phyloP scores from a whole-genome alignment of 208 protist genomes.

The Trypanosoma avium region DNA sequence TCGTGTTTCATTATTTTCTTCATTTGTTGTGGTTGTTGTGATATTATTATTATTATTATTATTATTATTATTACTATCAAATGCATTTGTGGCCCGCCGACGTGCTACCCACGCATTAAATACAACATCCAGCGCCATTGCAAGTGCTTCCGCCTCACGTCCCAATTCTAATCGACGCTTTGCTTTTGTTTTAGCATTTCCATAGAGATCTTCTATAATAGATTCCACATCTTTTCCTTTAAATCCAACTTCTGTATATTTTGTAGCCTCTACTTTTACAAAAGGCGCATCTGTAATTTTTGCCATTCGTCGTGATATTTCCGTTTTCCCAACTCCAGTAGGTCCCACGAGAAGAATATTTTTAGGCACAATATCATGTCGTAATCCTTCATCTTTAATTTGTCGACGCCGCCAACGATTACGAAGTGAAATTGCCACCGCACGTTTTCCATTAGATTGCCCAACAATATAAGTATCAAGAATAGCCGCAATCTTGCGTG shows the following conservation, averaged over 20 bases:
- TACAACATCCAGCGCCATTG: constrained; percentile 77
- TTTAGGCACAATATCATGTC: constrained; percentile 90
- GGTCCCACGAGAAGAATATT: constrained; percentile 94
- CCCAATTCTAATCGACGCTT: constrained; percentile 65
- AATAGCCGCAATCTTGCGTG: constrained; percentile 90
- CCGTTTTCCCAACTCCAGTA: constrained; percentile 94
- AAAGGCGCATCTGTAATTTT: constrained; percentile 97
- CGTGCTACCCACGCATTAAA: constrained; percentile 64
- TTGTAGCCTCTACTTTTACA: constrained; percentile 98
- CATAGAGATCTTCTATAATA: constrained; percentile 96
- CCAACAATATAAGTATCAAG: constrained; percentile 96
- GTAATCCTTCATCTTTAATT: constrained; percentile 69
- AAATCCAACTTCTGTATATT: constrained; percentile 97
- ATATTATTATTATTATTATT: constrained; percentile 14
- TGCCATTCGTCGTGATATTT: constrained; percentile 96
- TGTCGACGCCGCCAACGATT: constrained; percentile 93
- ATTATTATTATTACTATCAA: constrained; percentile 15
- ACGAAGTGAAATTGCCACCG: constrained; percentile 96
- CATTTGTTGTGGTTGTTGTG: constrained; percentile 4
- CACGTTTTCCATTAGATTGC: constrained; percentile 94
- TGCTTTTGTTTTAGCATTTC: constrained; percentile 89
- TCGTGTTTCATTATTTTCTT: constrained; percentile 23
- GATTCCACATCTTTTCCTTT: constrained; percentile 96
- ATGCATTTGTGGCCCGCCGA: constrained; percentile 27
- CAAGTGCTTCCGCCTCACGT: constrained; percentile 68